Evolutionary conservation across 306 rosid species (phyloP).

Genomic region (Trifolium dubium): DNA sequence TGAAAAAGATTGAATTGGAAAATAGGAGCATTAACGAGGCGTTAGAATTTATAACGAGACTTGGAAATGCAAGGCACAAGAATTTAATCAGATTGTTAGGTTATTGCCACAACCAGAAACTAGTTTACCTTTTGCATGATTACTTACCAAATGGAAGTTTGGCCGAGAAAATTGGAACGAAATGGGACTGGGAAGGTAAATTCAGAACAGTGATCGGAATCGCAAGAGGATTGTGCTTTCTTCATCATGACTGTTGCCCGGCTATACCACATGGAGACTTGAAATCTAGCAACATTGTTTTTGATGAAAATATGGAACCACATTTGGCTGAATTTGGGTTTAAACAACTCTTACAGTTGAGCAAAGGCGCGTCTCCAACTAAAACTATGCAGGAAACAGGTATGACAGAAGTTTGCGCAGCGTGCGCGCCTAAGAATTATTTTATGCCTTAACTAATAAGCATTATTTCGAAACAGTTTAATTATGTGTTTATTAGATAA

Average conservation of each 20-base stretch:
- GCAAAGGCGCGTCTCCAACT: slow-evolving; percentile 51
- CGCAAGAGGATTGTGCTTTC: slow-evolving; percentile 82
- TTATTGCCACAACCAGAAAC: slow-evolving; percentile 74
- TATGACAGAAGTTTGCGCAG: neutral
- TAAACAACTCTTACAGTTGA: slow-evolving; percentile 60
- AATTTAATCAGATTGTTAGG: slow-evolving; percentile 72
- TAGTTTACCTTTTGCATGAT: slow-evolving; percentile 80
- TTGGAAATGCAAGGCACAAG: slow-evolving; percentile 80
- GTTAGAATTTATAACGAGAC: slow-evolving; percentile 56
- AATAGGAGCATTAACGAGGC: slow-evolving; percentile 51
- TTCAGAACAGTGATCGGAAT: slow-evolving; percentile 69
- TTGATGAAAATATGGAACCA: slow-evolving; percentile 92
- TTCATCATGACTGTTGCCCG: slow-evolving; percentile 87
- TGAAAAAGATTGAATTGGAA: slow-evolving; percentile 80
- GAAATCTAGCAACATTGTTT: slow-evolving; percentile 75
- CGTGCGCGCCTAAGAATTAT: too few species aligned
- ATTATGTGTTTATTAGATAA: too few species aligned
- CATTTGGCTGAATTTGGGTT: slow-evolving; percentile 84
- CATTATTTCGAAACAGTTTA: too few species aligned
- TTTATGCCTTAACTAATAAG: too few species aligned
- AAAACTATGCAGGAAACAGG: slow-evolving; percentile 66
- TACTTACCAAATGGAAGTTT: slow-evolving; percentile 78
- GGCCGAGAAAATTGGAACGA: slow-evolving; percentile 67
- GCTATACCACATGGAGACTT: slow-evolving; percentile 87
- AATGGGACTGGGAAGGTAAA: slow-evolving; percentile 74